These are phyloP conservation scores for Pascua guehoae DNA, from an alignment of 1,284 basidiomycete genomes.

Conservation along the genomic window DNA sequence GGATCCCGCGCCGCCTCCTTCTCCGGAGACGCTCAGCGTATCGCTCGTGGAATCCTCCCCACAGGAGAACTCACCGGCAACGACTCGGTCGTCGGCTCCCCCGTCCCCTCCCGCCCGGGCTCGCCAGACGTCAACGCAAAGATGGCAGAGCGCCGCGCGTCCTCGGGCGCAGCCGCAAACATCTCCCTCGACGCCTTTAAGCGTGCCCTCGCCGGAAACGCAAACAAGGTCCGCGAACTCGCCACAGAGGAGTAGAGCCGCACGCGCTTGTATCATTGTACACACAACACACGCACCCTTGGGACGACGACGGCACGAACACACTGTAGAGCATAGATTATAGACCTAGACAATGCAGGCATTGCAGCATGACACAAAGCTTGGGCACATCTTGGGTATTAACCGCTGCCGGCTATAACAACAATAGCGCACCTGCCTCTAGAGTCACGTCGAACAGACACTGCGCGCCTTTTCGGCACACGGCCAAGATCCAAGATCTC, in stretches of 20 bases:
- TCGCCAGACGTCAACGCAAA: conserved; percentile 31
- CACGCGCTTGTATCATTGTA: too few species aligned
- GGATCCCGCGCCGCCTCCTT: conserved; percentile 43
- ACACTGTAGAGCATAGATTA: too few species aligned
- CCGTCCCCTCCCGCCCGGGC: conserved; percentile 36
- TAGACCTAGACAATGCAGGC: too few species aligned
- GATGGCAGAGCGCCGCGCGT: conserved; percentile 24
- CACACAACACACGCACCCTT: background rate
- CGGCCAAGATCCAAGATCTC: too few species aligned
- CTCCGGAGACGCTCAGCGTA: conserved; percentile 28
- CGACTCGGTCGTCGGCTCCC: conserved; percentile 46
- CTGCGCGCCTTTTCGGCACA: too few species aligned
- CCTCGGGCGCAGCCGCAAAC: conserved; percentile 23
- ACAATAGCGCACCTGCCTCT: too few species aligned
- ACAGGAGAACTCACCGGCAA: conserved; percentile 45
- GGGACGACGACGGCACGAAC: too few species aligned
- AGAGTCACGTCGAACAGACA: too few species aligned
- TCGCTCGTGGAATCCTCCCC: conserved; percentile 12
- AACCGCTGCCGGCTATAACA: too few species aligned
- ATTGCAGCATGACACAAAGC: too few species aligned
- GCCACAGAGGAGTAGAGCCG: conserved; percentile 11
- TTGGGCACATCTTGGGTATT: too few species aligned
- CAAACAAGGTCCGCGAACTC: conserved; percentile 17
- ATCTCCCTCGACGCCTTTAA: conserved; percentile 48
- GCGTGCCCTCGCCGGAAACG: conserved; percentile 43